Conservation (phyloP, 805 yeast species). For the Yamadazyma paraphyllophila region DNA sequence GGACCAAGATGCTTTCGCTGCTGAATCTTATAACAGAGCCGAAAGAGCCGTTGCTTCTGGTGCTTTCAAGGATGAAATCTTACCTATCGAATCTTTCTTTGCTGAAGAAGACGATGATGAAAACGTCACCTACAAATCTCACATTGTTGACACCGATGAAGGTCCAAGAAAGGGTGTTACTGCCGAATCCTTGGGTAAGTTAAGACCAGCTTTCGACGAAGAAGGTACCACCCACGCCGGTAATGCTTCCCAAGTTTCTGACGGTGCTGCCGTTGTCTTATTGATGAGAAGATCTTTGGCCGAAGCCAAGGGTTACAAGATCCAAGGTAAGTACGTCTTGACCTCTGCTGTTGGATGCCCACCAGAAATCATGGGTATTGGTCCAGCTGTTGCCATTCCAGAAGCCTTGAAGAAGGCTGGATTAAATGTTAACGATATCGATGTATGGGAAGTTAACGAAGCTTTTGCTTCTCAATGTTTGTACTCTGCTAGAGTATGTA, state of each 20-base stretch:
- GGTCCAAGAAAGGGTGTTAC: conserved; percentile 91
- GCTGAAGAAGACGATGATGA: conserved; percentile 60
- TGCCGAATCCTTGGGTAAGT: conserved; percentile 65
- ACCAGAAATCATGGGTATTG: conserved; percentile 96
- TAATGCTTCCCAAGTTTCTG: conserved; percentile 92
- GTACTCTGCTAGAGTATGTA: conserved; percentile 63
- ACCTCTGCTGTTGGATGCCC: conserved; percentile 89
- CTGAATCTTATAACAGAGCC: conserved; percentile 82
- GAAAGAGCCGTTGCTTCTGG: conserved; percentile 68
- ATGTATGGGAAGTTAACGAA: conserved; percentile 86
- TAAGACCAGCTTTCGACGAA: conserved; percentile 82
- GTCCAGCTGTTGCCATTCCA: conserved; percentile 96
- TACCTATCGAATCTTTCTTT: conserved; percentile 68
- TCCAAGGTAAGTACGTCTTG: conserved; percentile 76
- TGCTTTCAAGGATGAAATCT: conserved; percentile 81
- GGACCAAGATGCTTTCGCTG: conserved; percentile 87
- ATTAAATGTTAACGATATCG: conserved; percentile 61
- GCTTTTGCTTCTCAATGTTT: conserved; percentile 96
- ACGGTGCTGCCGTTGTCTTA: conserved; percentile 91
- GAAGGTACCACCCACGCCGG: conserved; percentile 93
- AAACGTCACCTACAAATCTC: conserved; percentile 40
- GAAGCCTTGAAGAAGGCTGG: conserved; percentile 63
- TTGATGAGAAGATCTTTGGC: conserved; percentile 86
- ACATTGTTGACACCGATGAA: conserved; percentile 67
- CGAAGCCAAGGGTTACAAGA: conserved; percentile 63